Conservation (phyloP, 2,329 filamentous ascomycete genomes). For the Chaetothyriales sp. region DNA sequence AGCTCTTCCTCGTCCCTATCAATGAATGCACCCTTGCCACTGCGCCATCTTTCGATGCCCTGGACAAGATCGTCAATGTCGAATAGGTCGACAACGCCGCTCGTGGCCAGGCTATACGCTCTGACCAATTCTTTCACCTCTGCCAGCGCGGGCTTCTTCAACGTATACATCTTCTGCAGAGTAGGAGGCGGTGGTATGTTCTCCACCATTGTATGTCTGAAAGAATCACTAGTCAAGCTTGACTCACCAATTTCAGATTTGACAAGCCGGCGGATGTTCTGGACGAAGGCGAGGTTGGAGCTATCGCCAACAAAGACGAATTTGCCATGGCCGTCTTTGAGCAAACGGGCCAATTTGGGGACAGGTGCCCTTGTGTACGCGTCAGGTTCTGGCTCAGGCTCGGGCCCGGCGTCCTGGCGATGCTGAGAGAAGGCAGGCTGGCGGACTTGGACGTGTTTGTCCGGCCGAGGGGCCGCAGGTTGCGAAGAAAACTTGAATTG, state of each 20-base stretch:
- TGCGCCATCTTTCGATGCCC: constrained; percentile 24
- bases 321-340: constrained; percentile 38
- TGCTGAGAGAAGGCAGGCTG: constrained; percentile 2
- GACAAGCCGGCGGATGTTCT: constrained; percentile 37
- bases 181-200: constrained; percentile 11
- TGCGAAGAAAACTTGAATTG: background rate
- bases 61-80: constrained; percentile 31
- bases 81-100: constrained; percentile 35
- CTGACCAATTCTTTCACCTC: constrained; percentile 29
- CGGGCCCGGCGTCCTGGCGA: constrained; percentile 1
- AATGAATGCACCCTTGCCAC: constrained; percentile 5
- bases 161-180: constrained; percentile 7
- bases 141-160: constrained; percentile 21
- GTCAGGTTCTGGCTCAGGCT: background rate
- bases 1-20: background rate
- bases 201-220: constrained; percentile 29
- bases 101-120: constrained; percentile 33
- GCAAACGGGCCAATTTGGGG: constrained; percentile 30
- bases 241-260: constrained; percentile 31
- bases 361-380: constrained; percentile 21
- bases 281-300: constrained; percentile 37
- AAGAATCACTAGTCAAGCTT: constrained; percentile 27
- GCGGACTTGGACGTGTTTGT: background rate
- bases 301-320: constrained; percentile 41
- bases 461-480: background rate